These are phyloP conservation scores for Leptodontidium sp. DNA, from an alignment of 2,329 filamentous ascomycete genomes.

Conservation along the genomic window DNA sequence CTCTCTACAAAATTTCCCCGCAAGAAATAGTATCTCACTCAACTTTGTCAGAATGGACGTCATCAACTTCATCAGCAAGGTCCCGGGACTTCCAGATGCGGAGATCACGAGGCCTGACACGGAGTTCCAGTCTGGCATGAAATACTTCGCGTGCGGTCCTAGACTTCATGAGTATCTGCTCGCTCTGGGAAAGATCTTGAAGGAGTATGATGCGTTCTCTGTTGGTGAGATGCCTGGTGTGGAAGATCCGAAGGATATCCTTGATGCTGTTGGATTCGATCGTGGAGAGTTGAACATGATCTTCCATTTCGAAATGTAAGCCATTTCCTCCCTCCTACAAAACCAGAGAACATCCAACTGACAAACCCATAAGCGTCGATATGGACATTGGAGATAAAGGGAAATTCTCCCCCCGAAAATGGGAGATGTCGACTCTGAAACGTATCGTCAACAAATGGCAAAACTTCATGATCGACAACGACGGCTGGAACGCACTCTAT, in stretches of 20 bases:
- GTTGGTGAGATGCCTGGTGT: slow-evolving; percentile 59
- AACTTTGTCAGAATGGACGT: slow-evolving; percentile 63
- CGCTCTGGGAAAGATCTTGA: slow-evolving; percentile 57
- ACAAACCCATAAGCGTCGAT: slow-evolving; percentile 51
- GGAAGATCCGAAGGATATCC: slow-evolving; percentile 56
- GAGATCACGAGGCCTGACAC: slow-evolving; percentile 51
- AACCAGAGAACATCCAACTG: neutral
- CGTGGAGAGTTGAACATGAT: slow-evolving; percentile 74
- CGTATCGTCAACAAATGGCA: slow-evolving; percentile 59
- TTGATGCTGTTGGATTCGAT: slow-evolving; percentile 62
- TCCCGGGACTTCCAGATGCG: slow-evolving; percentile 63
- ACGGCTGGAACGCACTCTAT: slow-evolving; percentile 65
- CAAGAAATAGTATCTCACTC: neutral
- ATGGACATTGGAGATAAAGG: slow-evolving; percentile 55
- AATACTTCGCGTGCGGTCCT: slow-evolving; percentile 65
- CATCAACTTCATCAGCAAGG: slow-evolving; percentile 73
- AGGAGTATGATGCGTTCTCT: slow-evolving; percentile 58
- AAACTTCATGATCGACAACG: slow-evolving; percentile 57
- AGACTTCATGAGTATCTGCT: slow-evolving; percentile 61
- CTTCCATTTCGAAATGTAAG: slow-evolving; percentile 73
- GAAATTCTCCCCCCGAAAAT: slow-evolving; percentile 56
- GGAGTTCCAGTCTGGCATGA: slow-evolving; percentile 57
- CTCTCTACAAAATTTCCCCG: neutral
- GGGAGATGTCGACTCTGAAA: slow-evolving; percentile 52
- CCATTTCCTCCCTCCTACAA: slow-evolving; percentile 22